Evolutionary conservation across 805 yeast species (phyloP).

Genomic region (Metschnikowia sp.): DNA sequence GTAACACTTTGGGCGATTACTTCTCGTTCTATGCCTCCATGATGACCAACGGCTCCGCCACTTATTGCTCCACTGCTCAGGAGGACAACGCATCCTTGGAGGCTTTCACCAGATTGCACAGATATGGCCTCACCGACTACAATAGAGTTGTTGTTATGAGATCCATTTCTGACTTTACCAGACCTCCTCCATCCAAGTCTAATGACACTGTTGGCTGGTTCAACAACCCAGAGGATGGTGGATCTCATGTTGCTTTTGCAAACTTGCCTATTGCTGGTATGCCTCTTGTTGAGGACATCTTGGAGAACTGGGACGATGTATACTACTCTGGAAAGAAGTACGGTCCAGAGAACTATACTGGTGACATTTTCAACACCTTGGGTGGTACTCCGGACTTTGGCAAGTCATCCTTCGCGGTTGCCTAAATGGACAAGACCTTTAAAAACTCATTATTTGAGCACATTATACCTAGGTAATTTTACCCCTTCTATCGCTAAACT

Average conservation of each 20-base stretch:
- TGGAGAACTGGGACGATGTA: conserved; percentile 45
- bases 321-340: conserved; percentile 32
- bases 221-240: conserved; percentile 49
- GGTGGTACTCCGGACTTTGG: conserved; percentile 45
- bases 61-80: conserved; percentile 60
- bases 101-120: conserved; percentile 52
- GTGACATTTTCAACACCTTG: conserved; percentile 57
- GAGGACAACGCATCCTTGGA: conserved; percentile 68
- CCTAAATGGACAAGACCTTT: conserved; percentile 8
- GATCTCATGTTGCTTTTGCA: conserved; percentile 43
- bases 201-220: conserved; percentile 50
- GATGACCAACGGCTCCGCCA: conserved; percentile 57
- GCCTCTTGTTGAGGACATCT: conserved; percentile 53
- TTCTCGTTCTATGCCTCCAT: conserved; percentile 46
- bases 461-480: too few species aligned
- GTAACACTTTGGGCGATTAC: conserved; percentile 48
- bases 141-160: conserved; percentile 58
- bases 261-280: conserved; percentile 53
- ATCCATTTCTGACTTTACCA: conserved; percentile 57
- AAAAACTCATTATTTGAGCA: too few species aligned
- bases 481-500: neutral
- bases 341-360: conserved; percentile 52
- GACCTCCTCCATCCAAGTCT: conserved; percentile 46
- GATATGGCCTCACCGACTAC: conserved; percentile 53
- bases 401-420: conserved; percentile 23